These are phyloP conservation scores for Pistacia vera DNA, from an alignment of 345 rosid species.

Conservation along the genomic window DNA sequence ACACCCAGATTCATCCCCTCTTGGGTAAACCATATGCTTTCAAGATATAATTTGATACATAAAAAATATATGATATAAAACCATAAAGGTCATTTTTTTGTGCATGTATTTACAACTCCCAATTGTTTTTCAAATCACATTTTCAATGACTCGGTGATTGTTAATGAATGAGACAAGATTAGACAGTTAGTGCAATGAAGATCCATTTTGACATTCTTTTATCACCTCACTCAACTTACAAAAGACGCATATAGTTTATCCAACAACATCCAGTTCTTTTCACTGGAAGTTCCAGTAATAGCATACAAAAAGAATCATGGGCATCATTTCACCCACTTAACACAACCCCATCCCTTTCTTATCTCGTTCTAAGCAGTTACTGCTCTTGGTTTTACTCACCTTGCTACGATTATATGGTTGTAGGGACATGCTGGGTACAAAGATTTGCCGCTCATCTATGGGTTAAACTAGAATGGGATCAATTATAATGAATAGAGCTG, in stretches of 20 bases:
- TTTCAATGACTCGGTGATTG: too few relatives aligned
- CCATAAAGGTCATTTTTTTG: too few relatives aligned
- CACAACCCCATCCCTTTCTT: neutral
- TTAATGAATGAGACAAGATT: too few relatives aligned
- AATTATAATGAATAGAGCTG: neutral
- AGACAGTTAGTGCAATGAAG: neutral
- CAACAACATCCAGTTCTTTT: neutral
- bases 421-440: neutral
- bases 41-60: too few relatives aligned
- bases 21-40: too few relatives aligned
- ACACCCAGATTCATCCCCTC: too few relatives aligned
- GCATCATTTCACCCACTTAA: slow-evolving; percentile 1
- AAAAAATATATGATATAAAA: too few relatives aligned
- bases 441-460: neutral
- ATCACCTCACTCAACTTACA: neutral
- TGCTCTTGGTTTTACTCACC: neutral
- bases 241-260: neutral
- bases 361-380: neutral
- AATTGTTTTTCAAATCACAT: too few relatives aligned
- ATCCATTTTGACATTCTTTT: neutral
- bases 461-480: neutral
- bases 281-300: neutral
- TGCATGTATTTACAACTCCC: too few relatives aligned
- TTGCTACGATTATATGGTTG: neutral
- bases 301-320: slow-evolving; percentile 1